Conservation (phyloP, 2,329 filamentous ascomycete genomes). For the Cordyceps sp. region DNA sequence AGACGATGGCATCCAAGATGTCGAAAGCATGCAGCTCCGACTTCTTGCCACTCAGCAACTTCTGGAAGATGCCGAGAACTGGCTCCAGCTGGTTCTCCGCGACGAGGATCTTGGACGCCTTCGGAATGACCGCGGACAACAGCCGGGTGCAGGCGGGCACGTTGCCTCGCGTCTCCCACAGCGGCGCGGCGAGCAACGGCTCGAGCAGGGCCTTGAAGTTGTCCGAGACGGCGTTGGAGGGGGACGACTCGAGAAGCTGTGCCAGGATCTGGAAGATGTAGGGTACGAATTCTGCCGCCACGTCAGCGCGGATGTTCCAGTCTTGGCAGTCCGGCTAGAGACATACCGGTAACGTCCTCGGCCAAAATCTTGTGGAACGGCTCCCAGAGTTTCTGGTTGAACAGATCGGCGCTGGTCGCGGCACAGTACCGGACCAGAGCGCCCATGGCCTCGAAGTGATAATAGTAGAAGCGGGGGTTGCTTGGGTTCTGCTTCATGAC, state of each 20-base stretch:
- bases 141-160: slow-evolving; percentile 81
- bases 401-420: slow-evolving; percentile 46
- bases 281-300: slow-evolving; percentile 63
- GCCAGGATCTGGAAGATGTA: slow-evolving; percentile 95
- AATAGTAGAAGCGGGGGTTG: slow-evolving; percentile 97
- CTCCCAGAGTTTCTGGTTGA: slow-evolving; percentile 68
- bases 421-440: slow-evolving; percentile 63
- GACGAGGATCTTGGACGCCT: slow-evolving; percentile 55
- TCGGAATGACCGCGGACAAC: slow-evolving; percentile 67
- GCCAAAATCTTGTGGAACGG: slow-evolving; percentile 69
- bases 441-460: slow-evolving; percentile 87
- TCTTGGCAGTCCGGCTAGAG: no score
- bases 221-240: slow-evolving; percentile 57
- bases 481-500: slow-evolving; percentile 90
- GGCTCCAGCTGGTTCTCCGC: slow-evolving; percentile 70
- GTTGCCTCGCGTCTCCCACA: slow-evolving; percentile 89
- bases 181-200: slow-evolving; percentile 60
- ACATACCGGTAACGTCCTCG: slow-evolving; percentile 61
- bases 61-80: slow-evolving; percentile 91
- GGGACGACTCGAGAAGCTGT: slow-evolving; percentile 74
- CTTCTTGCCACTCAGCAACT: slow-evolving; percentile 63
- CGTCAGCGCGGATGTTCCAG: slow-evolving; percentile 5
- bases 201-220: slow-evolving; percentile 67
- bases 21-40: slow-evolving; percentile 83
- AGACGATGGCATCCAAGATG: slow-evolving; percentile 65